A percentile compares a stretch with the other conserved stretches of the same genome.
Evolutionary conservation across 257 asterid genomes (phyloP).

Genomic region (Rehmannia glutinosa): DNA sequence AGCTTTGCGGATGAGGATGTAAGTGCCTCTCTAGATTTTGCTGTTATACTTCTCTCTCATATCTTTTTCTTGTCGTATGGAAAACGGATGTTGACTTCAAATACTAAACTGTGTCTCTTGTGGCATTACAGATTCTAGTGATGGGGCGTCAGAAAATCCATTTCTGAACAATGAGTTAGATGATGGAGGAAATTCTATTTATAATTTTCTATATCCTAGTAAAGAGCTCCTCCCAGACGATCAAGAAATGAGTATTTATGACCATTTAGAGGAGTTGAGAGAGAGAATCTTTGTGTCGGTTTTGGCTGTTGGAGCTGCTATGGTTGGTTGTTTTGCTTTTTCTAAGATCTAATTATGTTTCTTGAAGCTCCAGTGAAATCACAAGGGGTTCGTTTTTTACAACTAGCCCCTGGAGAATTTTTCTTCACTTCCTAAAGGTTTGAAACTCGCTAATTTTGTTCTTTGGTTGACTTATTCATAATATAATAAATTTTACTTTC

Average conservation of each 20-base stretch:
- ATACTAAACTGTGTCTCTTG: conserved; percentile 9
- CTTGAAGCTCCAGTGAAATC: conserved; percentile 91
- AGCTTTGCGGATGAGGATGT: too few relatives aligned
- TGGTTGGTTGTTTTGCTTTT: too few relatives aligned
- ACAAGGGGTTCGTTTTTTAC: conserved; percentile 93
- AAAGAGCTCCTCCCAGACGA: too few relatives aligned
- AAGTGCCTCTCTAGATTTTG: too few relatives aligned
- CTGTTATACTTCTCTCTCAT: too few relatives aligned
- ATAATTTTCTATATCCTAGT: conserved; percentile 76
- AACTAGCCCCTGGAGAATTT: conserved; percentile 95
- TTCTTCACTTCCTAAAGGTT: conserved; percentile 96
- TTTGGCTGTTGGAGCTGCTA: too few relatives aligned
- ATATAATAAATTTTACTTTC: background rate
- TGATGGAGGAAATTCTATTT: conserved; percentile 51
- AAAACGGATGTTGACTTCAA: background rate
- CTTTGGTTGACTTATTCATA: background rate
- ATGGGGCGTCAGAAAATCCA: conserved; percentile 36
- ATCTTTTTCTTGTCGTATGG: too few relatives aligned
- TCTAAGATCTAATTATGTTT: conserved; percentile 85
- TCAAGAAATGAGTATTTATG: too few relatives aligned
- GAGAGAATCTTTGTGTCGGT: too few relatives aligned
- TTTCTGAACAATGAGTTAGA: conserved; percentile 42
- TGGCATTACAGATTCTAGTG: conserved; percentile 38
- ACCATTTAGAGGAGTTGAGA: too few relatives aligned
- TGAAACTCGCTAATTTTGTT: conserved; percentile 11